phyloP scores from a whole-genome alignment of 78 protist species.

The Chrysochromulina parva region DNA sequence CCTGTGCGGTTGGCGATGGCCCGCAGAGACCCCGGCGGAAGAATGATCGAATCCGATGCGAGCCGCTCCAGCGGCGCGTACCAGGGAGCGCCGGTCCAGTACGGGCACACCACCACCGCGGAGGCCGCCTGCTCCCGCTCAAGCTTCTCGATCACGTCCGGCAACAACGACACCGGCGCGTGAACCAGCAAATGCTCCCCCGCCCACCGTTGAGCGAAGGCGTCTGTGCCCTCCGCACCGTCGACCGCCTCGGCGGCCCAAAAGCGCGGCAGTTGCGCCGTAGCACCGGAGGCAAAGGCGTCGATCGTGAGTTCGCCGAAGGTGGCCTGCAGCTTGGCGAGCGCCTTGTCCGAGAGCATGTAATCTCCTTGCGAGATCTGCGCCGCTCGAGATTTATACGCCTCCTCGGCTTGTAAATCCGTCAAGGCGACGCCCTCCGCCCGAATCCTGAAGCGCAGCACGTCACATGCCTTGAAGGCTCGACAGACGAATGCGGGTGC shows the following conservation, averaged over 20 bases:
- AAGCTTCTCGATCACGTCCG: neutral
- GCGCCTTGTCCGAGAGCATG: neutral
- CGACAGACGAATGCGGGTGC: neutral
- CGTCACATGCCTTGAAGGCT: neutral
- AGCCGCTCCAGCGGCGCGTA: neutral
- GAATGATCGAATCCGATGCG: neutral
- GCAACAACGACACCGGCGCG: neutral
- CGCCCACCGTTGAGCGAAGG: neutral
- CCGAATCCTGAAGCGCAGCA: neutral
- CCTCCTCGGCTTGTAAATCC: neutral
- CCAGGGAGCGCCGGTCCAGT: conserved; percentile 22
- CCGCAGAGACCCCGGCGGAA: neutral
- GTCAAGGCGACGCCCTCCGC: neutral
- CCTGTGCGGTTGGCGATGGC: neutral
- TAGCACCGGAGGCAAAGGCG: conserved; percentile 6
- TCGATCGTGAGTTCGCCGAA: neutral
- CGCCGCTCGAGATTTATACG: neutral
- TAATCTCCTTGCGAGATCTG: neutral
- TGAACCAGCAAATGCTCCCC: neutral
- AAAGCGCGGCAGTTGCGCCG: conserved; percentile 17
- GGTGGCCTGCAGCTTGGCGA: neutral
- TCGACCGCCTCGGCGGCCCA: neutral
- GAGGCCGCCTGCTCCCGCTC: neutral
- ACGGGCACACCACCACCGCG: neutral
- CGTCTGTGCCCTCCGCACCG: neutral